These are phyloP conservation scores for Salmacisia buchloeana DNA, from an alignment of 1,284 basidiomycete species.

Conservation along the genomic window DNA sequence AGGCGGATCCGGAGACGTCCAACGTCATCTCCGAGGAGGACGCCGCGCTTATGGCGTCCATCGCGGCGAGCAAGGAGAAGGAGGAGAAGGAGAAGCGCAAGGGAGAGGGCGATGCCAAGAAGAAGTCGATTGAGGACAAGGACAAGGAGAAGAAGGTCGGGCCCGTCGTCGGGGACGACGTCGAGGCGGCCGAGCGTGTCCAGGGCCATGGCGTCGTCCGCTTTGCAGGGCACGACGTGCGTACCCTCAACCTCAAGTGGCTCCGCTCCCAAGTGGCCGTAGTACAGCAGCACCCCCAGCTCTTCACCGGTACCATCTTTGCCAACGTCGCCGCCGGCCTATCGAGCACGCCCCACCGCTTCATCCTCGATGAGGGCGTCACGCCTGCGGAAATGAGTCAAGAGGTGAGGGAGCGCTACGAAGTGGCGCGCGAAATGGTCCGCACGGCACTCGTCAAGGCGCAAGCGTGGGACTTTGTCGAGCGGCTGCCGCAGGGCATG, in stretches of 20 bases:
- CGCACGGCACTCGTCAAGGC: slow-evolving; percentile 46
- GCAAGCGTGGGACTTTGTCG: slow-evolving; percentile 50
- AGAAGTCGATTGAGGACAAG: slow-evolving; percentile 14
- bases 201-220: slow-evolving; percentile 35
- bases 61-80: not conserved
- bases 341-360: slow-evolving; percentile 30
- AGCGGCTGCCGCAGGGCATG: slow-evolving; percentile 26
- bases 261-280: slow-evolving; percentile 53
- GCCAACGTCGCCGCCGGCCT: slow-evolving; percentile 48
- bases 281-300: slow-evolving; percentile 53
- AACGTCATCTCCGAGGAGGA: slow-evolving; percentile 16
- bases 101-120: slow-evolving; percentile 11
- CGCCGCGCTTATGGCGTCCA: not conserved
- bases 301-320: slow-evolving; percentile 44
- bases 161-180: not conserved
- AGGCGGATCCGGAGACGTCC: slow-evolving; percentile 52
- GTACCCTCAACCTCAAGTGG: slow-evolving; percentile 52
- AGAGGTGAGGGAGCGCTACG: slow-evolving; percentile 18
- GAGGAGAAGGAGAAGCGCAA: not conserved
- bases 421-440: slow-evolving; percentile 43
- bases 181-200: slow-evolving; percentile 13
- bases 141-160: slow-evolving; percentile 9
- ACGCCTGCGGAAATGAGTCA: slow-evolving; percentile 10
- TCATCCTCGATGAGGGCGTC: slow-evolving; percentile 24
- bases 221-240: slow-evolving; percentile 48